Base-by-base conservation (phyloP, 2,329 filamentous ascomycete genomes). In the Colletotrichum simmondsii region DNA sequence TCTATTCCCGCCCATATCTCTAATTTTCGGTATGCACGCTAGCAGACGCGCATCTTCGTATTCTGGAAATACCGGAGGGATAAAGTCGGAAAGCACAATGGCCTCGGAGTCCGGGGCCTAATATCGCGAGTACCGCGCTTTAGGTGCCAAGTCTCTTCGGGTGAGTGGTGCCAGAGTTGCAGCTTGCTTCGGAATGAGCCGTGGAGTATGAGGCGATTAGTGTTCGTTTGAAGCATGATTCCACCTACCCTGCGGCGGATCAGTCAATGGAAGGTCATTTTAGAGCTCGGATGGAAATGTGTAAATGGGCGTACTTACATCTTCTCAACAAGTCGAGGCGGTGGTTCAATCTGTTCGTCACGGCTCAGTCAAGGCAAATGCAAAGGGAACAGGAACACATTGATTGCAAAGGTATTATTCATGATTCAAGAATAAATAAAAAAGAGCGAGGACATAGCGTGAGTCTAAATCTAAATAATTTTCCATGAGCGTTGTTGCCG, bases 31-130 rank as follows among this genome's bases (percentile, higher is more conserved):
- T 16, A 32, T 59, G 30, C 32, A 59, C 68, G 63, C 68, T 71
- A 67, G 30, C 32, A n/a, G 28, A 22, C 22, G 56, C 26, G 37
- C 42, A 7, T 46, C 26, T 60, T 72, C 70, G 65, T 72, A 70
- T 72, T 65, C 35, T 54, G 32, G 16, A 6, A 19, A 42, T 42
- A 30, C n/a, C 46, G 26, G n/a, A 11, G 24, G 5, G n/a, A 26
- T 35, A 14, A n/a, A 24, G 53, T 2, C 37, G 5, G 30, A 14
- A 35, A 26, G 24, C 19, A 26, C 32, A 24, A 8, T 14, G 30
- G 49, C 53, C 11, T 53, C 52, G 59, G 65, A 53, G 10, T 16
- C 35, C 57, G 57, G 16, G 62, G 57, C 24, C 30, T 28, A 32
- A 22, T 16, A 32, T 52, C 42, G n/a, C 37, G 19, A 19, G 37